Percentiles rank a stretch among this genome's conserved stretches.
These are phyloP conservation scores for Apiospora hydei DNA, from an alignment of 2,329 filamentous ascomycete genomes.

Conservation along the genomic window DNA sequence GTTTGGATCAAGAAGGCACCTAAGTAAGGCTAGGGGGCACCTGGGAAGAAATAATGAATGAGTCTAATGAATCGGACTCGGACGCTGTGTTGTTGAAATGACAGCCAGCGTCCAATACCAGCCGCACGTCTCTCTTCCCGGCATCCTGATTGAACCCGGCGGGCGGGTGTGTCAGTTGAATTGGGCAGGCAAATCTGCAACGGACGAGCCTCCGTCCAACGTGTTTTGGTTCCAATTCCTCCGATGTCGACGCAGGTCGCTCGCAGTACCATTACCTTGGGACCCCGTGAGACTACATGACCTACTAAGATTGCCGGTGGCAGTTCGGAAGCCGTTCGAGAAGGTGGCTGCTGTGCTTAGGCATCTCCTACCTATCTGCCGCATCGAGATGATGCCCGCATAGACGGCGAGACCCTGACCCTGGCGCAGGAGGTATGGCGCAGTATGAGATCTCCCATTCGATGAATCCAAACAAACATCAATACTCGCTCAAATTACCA, in stretches of 20 bases:
- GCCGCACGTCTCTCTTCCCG: neutral
- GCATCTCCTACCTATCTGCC: too few relatives aligned
- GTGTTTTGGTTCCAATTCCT: neutral
- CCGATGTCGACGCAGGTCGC: neutral
- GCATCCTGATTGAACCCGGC: slow-evolving; percentile 14
- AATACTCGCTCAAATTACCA: neutral
- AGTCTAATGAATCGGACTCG: neutral
- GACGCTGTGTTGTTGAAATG: too few relatives aligned
- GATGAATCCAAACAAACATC: slow-evolving; percentile 2
- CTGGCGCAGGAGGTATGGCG: neutral
- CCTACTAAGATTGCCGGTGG: neutral
- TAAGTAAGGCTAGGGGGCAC: too few relatives aligned
- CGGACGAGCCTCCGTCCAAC: neutral
- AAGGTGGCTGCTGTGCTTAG: slow-evolving; percentile 12
- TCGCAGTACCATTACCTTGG: neutral
- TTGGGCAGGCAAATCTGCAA: slow-evolving; percentile 5
- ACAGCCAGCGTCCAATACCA: neutral
- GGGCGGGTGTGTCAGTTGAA: neutral
- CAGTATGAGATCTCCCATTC: neutral
- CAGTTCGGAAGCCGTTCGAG: neutral
- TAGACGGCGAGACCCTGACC: neutral
- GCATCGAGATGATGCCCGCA: too few relatives aligned
- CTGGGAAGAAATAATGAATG: neutral
- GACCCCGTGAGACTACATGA: neutral
- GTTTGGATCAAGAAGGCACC: neutral